These are phyloP conservation scores for Penicillium simplicissimum DNA, from an alignment of 495 filamentous ascomycete species.

Conservation along the genomic window DNA sequence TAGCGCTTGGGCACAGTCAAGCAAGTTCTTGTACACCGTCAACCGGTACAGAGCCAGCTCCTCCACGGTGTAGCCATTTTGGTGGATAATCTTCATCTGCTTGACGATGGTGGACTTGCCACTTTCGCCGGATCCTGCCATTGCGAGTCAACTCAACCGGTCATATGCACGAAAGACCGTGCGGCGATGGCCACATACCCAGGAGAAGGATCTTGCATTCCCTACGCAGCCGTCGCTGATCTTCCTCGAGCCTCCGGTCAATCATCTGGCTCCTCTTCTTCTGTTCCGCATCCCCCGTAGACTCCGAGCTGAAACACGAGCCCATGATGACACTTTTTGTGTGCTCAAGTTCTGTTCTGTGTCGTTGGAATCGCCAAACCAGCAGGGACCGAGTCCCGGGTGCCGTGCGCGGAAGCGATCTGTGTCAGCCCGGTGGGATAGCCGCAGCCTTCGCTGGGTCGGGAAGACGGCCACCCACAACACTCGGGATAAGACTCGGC, in stretches of 20 bases:
- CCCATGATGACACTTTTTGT: conserved; percentile 63
- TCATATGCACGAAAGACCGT: background rate
- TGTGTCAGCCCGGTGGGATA: conserved; percentile 29
- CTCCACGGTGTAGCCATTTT: conserved; percentile 91
- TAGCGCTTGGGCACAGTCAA: conserved; percentile 92
- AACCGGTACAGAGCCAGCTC: conserved; percentile 90
- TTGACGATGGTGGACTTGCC: conserved; percentile 99
- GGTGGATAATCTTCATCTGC: conserved; percentile 99
- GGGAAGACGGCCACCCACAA: conserved; percentile 23
- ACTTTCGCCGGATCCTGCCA: conserved; percentile 89
- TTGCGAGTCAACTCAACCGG: conserved; percentile 13
- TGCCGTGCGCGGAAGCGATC: conserved; percentile 30
- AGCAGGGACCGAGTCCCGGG: conserved; percentile 28
- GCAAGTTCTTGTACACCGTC: conserved; percentile 95
- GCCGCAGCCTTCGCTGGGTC: conserved; percentile 25
- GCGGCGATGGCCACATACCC: conserved; percentile 56
- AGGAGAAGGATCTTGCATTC: conserved; percentile 98
- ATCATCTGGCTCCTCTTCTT: conserved; percentile 94
- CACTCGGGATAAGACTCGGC: conserved; percentile 14
- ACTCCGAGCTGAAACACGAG: conserved; percentile 77
- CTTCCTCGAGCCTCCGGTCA: conserved; percentile 88
- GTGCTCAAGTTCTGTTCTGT: background rate
- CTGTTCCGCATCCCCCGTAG: conserved; percentile 79
- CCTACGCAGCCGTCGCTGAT: conserved; percentile 81
- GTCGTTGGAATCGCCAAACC: conserved; percentile 22